Base-by-base conservation (phyloP, 495 filamentous ascomycete genomes). In the Hypoxylon trugodes region DNA sequence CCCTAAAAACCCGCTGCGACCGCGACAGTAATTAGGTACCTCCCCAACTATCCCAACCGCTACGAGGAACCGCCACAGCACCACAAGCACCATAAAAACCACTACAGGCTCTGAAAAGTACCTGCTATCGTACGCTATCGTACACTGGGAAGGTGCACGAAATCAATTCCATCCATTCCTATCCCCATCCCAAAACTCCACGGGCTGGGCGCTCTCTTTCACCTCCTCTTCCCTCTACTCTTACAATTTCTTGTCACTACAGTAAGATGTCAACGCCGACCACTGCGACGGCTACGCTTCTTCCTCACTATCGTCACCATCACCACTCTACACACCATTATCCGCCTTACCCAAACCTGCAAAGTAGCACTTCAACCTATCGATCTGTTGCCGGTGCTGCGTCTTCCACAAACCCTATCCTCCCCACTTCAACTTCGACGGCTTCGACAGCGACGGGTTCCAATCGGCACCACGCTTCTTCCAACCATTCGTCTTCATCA, bases 241-340 rank as follows among this genome's bases (percentile, higher is more conserved):
- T 42, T 36, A 21, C 32, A 37, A 35, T 41, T 57, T 48, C 45
- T 69, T 46, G 51, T 50, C 49, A 61, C 54, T 62, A 38, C 15
- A 32, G 59, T 66, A 71, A 69, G 70, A 96, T 96, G 91, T 94
- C 91, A 79, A 92, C 90, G 13, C 91, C 91, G 40, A 93, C 90
- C 42, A 91, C 89, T 42, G 89, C 88, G 41, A 91, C 89, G 60
- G 88, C 90, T 62, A 91, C 90, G 64, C 82, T 90, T 71, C 84
- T 86, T 63, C 85, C 85, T 65, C 70, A 74, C 59, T 80, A 80
- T 66, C 67, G 65, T 43, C 89, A 89, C 66, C 89, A 89, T 69
- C 87, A 86, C 63, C 83, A 83, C 69, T 80, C 82, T 59, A 84
- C 88, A 68, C 84, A 88, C 69, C 88, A 89, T 56, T 88, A 90